A percentile compares a stretch with the other conserved stretches of the same genome.
Conservation (phyloP, 305 asterid species). For the Andrographis paniculata region DNA sequence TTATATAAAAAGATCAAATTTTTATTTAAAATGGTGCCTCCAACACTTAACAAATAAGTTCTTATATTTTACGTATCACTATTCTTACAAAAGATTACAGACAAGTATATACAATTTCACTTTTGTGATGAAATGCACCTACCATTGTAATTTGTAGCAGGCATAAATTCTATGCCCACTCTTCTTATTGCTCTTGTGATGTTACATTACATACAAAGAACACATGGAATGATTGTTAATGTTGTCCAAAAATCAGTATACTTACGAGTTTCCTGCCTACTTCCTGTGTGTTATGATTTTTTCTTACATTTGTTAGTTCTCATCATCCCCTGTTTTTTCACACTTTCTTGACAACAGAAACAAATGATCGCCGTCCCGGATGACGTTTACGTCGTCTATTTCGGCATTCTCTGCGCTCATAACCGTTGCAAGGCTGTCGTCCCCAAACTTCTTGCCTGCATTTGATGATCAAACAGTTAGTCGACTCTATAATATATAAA, state of each 20-base stretch:
- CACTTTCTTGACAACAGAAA: constrained; percentile 37
- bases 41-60: too few species aligned
- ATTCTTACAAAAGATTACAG: too few species aligned
- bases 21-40: too few species aligned
- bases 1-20: too few species aligned
- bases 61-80: too few species aligned
- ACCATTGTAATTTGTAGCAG: too few species aligned
- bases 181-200: too few species aligned
- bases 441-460: constrained; percentile 79
- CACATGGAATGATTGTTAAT: too few species aligned
- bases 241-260: constrained; percentile 17
- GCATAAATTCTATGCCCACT: too few species aligned
- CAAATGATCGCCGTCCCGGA: constrained; percentile 85
- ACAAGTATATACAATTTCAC: too few species aligned
- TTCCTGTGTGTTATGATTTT: constrained; percentile 15
- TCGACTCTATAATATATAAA: constrained; percentile 20
- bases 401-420: constrained; percentile 73
- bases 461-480: constrained; percentile 20
- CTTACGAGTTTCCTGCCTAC: constrained; percentile 2
- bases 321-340: constrained; percentile 24
- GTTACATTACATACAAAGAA: too few species aligned
- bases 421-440: constrained; percentile 37
- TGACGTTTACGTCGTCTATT: constrained; percentile 57
- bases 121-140: too few species aligned
- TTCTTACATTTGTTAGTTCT: constrained; percentile 24